These are phyloP conservation scores for Przewalskia tangutica DNA, from an alignment of 257 asterid genomes.

Conservation along the genomic window DNA sequence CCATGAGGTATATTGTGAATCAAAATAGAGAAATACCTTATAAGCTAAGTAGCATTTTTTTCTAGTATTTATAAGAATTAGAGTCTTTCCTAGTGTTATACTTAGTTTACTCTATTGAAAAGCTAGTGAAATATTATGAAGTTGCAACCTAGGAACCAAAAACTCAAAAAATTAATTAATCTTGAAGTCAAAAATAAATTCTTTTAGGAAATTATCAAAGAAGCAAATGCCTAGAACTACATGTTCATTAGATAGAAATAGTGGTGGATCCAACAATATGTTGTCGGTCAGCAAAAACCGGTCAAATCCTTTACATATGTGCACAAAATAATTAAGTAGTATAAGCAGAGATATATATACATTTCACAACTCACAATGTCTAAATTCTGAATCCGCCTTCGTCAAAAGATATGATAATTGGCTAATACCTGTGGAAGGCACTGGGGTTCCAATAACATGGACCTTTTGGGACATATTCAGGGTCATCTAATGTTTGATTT, in stretches of 20 bases:
- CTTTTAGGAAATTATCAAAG: neutral
- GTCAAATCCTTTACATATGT: neutral
- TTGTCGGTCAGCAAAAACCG: neutral
- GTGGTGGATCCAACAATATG: neutral
- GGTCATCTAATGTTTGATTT: conserved; percentile 14
- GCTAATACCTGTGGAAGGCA: conserved; percentile 36
- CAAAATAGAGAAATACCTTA: too few relatives aligned
- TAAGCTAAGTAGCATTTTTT: too few relatives aligned
- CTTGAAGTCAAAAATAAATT: neutral
- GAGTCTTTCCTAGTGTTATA: too few relatives aligned
- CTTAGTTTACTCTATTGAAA: neutral
- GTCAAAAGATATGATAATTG: neutral
- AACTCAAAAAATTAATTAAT: neutral
- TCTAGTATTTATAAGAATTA: too few relatives aligned
- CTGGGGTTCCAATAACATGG: conserved; percentile 51
- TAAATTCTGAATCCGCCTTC: neutral
- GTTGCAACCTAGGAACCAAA: neutral
- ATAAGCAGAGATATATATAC: neutral
- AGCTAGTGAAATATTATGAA: neutral
- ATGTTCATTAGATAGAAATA: neutral
- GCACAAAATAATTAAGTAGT: neutral
- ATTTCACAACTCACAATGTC: neutral
- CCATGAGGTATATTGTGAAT: too few relatives aligned
- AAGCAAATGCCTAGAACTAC: neutral
- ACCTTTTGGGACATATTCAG: conserved; percentile 42